Evolutionary conservation across 1,284 basidiomycete species (phyloP), one percentile per base, ranked within the genome.

Genomic region (Trametes pubescens): DNA sequence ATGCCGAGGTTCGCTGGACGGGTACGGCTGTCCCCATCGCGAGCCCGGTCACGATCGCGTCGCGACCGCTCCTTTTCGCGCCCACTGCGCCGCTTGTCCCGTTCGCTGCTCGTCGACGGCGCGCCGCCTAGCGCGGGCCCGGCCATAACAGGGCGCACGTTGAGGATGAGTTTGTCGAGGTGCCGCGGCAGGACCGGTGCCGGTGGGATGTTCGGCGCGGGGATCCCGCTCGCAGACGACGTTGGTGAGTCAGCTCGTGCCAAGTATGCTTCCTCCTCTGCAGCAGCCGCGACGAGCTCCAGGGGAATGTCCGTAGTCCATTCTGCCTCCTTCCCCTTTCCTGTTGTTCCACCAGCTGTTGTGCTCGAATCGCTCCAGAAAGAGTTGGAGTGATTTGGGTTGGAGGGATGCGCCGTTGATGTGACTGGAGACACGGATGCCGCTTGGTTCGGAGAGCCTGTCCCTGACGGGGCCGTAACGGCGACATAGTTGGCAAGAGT

Each of bases 401-500:
- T 63, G 34, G 67, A 74, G 53, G 66, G 70, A 47, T 65, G 63
- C 22, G 67, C 74, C 46, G 71, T 71, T 16, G n/a, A n/a, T n/a
- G 70, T 59, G 8, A 73, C 65, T 16, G 70, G 65, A 0, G 72
- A 68, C 4, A 60, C 56, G 35, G 65, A 67, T 4, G 69, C 61
- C 48, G 67, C 65, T 10, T 61, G 64, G 14, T 59, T 49, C 10
- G 72, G 70, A 24, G 75, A 74, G 5, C 74, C 71, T 7, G 69
- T 75, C 0, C 78, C 77, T 0, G 79, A 75, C 56, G 75, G 71
- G 11, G 77, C 75, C 5, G 78, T 72, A 43, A 85, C 88, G 48
- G 91, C 88, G 64, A 98, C 88, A 76, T 98, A 99, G 80, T 99
- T 99, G 69, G 98, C 95, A 57, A 99, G 82, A 37, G 93, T 93